These are phyloP conservation scores for Ceriops decandra DNA, from an alignment of 345 rosid species.

Conservation along the genomic window DNA sequence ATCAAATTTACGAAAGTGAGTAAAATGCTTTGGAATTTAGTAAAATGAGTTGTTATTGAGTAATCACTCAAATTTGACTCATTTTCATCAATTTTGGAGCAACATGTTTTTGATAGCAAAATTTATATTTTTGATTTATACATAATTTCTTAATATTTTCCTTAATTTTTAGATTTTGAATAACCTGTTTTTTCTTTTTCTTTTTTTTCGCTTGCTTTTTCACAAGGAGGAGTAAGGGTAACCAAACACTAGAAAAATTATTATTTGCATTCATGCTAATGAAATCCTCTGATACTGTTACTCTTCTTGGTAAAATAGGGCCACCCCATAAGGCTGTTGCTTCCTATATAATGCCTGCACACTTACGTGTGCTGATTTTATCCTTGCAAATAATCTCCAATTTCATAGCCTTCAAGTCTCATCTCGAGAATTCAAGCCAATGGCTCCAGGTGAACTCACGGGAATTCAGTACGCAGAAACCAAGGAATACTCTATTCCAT, in stretches of 20 bases:
- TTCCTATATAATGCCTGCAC: conserved; percentile 48
- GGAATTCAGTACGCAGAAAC: conserved; percentile 46
- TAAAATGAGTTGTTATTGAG: too few species aligned
- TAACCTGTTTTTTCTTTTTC: too few species aligned
- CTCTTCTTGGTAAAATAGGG: conserved; percentile 26
- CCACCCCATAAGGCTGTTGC: conserved; percentile 25
- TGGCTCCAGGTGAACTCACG: conserved; percentile 50
- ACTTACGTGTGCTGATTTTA: conserved; percentile 20
- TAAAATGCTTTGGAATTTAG: too few species aligned
- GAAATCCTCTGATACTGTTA: conserved; percentile 23
- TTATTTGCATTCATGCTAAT: conserved; percentile 17
- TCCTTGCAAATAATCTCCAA: conserved; percentile 25
- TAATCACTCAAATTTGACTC: too few species aligned
- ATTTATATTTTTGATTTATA: too few species aligned
- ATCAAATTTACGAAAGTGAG: too few species aligned
- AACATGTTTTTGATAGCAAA: too few species aligned
- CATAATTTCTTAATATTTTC: too few species aligned
- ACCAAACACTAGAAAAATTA: conserved; percentile 1
- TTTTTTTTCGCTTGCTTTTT: too few species aligned
- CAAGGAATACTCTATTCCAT: conserved; percentile 28
- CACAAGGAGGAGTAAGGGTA: too few species aligned
- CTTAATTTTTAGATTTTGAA: too few species aligned
- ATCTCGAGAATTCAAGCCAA: conserved; percentile 23
- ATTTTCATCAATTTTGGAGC: too few species aligned
- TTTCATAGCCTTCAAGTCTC: conserved; percentile 13